Percentiles rank a stretch among this genome's conserved stretches.
phyloP scores from a whole-genome alignment of 2,329 filamentous ascomycete genomes.

The Didymella pinodella region DNA sequence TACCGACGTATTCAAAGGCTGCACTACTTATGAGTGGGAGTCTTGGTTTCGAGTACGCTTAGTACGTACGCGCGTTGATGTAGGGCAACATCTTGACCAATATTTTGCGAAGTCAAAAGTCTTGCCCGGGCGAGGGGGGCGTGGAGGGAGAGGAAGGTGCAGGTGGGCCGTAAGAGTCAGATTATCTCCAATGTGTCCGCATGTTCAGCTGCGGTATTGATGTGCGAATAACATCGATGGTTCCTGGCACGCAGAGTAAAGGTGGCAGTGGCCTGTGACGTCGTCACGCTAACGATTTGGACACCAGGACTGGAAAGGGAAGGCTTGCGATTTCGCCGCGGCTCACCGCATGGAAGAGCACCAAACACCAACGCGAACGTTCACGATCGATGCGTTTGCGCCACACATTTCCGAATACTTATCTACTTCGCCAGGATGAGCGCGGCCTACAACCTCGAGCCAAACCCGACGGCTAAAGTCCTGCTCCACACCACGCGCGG shows the following conservation, averaged over 20 bases:
- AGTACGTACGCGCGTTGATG: constrained; percentile 65
- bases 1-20: constrained; percentile 69
- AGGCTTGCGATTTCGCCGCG: constrained; percentile 8
- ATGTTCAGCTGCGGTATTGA: constrained; percentile 23
- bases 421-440: constrained; percentile 68
- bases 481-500: constrained; percentile 89
- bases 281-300: constrained; percentile 25
- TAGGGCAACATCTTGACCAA: constrained; percentile 66
- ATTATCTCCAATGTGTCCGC: constrained; percentile 26
- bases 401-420: background rate
- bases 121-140: background rate
- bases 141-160: background rate
- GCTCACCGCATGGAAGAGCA: background rate
- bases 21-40: constrained; percentile 12
- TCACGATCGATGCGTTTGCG: constrained; percentile 15
- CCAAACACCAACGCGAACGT: constrained; percentile 15
- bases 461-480: constrained; percentile 90
- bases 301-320: background rate
- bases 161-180: background rate
- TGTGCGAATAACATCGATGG: constrained; percentile 14
- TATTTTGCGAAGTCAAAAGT: background rate
- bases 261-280: constrained; percentile 26
- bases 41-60: background rate
- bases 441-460: constrained; percentile 90
- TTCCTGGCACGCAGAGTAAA: constrained; percentile 19